Conservation (phyloP, 768 basidiomycete genomes). For the Podaxis carcinomalis region DNA sequence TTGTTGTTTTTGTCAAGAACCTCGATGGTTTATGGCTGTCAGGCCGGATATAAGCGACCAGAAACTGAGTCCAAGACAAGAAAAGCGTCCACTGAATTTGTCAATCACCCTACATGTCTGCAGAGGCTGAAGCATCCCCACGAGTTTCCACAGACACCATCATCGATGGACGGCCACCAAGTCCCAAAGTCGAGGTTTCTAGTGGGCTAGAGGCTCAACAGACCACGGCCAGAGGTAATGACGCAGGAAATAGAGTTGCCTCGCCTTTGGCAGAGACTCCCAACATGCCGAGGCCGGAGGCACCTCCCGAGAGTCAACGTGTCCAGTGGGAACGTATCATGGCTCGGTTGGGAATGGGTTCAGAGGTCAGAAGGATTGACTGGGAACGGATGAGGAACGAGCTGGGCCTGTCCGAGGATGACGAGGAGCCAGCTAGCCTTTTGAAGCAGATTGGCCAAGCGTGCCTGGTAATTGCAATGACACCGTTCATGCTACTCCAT, state of each 20-base stretch:
- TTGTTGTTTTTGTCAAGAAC: not conserved
- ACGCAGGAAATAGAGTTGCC: not conserved
- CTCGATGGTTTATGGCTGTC: not conserved
- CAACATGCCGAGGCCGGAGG: not conserved
- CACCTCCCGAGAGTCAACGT: not conserved
- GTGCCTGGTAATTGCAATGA: conserved; percentile 2
- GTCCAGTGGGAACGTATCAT: conserved; percentile 8
- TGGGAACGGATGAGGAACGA: not conserved
- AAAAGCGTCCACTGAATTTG: not conserved
- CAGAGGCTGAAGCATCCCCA: not conserved
- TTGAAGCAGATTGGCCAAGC: conserved; percentile 5
- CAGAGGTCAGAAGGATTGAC: not conserved
- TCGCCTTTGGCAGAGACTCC: not conserved
- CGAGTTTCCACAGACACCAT: conserved; percentile 2
- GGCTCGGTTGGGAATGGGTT: not conserved
- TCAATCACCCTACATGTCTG: not conserved
- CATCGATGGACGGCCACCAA: not conserved
- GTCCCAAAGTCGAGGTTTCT: not conserved
- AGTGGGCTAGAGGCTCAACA: not conserved
- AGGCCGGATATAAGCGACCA: not conserved
- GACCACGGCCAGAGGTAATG: not conserved
- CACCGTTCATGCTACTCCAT: conserved; percentile 7
- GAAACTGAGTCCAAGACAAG: not conserved
- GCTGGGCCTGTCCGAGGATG: not conserved
- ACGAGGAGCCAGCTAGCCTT: not conserved